Percentiles rank a stretch among this genome's conserved stretches.
phyloP scores from a whole-genome alignment of 2,329 filamentous ascomycete genomes.

The Dactylellina cionopaga region DNA sequence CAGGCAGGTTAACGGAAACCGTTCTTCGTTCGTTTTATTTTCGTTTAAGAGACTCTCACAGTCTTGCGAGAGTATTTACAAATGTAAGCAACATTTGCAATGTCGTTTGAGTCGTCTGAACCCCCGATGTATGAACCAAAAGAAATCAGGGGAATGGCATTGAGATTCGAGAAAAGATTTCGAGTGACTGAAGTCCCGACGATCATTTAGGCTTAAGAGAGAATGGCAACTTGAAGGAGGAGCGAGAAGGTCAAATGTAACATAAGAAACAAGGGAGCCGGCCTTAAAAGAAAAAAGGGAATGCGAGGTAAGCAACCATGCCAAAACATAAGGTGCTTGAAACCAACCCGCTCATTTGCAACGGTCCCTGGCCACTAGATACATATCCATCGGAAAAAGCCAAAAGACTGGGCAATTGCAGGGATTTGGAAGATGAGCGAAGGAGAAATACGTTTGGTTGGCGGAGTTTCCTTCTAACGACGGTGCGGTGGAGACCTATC shows the following conservation, averaged over 20 bases:
- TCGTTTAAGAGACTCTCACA: slow-evolving; percentile 11
- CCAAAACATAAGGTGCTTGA: slow-evolving; percentile 46
- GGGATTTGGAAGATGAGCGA: slow-evolving; percentile 33
- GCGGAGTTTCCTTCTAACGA: slow-evolving; percentile 3
- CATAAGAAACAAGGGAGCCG: slow-evolving; percentile 36
- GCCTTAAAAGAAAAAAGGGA: slow-evolving; percentile 41
- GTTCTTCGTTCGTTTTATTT: slow-evolving; percentile 4
- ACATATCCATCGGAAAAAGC: slow-evolving; percentile 38
- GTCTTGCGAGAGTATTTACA: slow-evolving; percentile 20
- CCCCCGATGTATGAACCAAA: slow-evolving; percentile 2
- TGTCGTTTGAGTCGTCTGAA: slow-evolving; percentile 18
- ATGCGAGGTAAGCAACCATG: slow-evolving; percentile 13
- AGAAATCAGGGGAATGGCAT: slow-evolving; percentile 26
- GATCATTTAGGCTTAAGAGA: slow-evolving; percentile 22
- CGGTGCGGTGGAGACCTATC: slow-evolving; percentile 6
- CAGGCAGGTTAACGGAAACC: slow-evolving; percentile 7
- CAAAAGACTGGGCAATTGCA: slow-evolving; percentile 23
- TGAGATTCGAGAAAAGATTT: slow-evolving; percentile 11
- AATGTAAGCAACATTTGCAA: slow-evolving; percentile 13
- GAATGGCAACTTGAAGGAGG: slow-evolving; percentile 30
- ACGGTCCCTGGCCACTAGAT: slow-evolving; percentile 34
- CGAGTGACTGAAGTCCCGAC: slow-evolving; percentile 15
- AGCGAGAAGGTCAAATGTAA: slow-evolving; percentile 46
- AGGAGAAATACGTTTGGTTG: slow-evolving; percentile 2
- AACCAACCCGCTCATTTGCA: slow-evolving; percentile 11